These are phyloP conservation scores for Allium cepa DNA, from an alignment of 106 monocot genomes.

Conservation along the genomic window DNA sequence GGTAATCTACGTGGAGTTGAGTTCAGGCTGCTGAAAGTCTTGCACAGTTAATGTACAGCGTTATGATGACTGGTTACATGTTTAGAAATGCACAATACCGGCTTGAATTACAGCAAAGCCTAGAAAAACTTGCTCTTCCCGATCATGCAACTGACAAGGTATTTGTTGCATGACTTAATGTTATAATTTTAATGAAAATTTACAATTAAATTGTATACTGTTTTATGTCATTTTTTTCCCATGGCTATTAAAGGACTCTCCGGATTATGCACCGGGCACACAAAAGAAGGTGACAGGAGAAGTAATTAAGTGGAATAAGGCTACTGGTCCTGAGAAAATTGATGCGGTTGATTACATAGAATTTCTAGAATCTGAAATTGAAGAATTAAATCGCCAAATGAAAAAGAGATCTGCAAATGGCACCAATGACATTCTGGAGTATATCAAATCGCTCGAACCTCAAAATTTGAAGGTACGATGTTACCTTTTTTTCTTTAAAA, in stretches of 20 bases:
- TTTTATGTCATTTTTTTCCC: background rate
- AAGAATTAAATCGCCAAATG: conserved; percentile 77
- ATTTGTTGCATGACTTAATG: background rate
- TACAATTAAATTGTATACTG: no score
- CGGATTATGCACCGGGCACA: conserved; percentile 86
- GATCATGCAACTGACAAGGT: conserved; percentile 53
- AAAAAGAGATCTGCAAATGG: conserved; percentile 48
- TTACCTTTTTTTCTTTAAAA: background rate
- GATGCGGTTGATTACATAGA: conserved; percentile 93
- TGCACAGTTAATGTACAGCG: conserved; percentile 97
- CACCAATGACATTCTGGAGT: conserved; percentile 83
- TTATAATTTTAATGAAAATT: background rate
- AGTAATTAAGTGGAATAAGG: conserved; percentile 94
- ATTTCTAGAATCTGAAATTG: conserved; percentile 83
- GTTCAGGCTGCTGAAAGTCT: conserved; percentile 92
- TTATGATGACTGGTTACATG: conserved; percentile 99
- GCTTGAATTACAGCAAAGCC: conserved; percentile 76
- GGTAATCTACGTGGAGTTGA: background rate
- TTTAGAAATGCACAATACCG: conserved; percentile 94
- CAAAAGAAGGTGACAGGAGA: conserved; percentile 92
- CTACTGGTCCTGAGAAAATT: conserved; percentile 81
- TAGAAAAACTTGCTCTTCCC: conserved; percentile 77
- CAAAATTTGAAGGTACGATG: conserved; percentile 79
- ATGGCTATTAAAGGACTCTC: conserved; percentile 38
- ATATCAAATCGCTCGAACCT: conserved; percentile 86